Evolutionary conservation across 169 alveolate species (phyloP).

Genomic region (Eimeria acervulina): DNA sequence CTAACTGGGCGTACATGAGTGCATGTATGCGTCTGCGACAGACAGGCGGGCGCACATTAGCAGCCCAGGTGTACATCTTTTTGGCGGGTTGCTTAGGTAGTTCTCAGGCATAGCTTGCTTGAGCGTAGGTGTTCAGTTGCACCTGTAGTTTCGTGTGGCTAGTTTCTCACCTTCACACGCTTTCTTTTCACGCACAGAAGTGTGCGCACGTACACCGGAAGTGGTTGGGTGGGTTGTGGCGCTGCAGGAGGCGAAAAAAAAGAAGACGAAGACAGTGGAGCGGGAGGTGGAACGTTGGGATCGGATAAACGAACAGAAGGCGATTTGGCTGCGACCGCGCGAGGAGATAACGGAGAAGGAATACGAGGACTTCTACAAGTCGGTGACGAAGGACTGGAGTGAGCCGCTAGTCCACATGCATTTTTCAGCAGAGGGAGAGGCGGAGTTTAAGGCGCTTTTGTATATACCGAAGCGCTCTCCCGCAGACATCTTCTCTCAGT

Average conservation of each 20-base stretch:
- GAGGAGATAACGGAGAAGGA: constrained; percentile 98
- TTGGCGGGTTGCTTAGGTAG: no score
- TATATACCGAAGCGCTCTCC: constrained; percentile 97
- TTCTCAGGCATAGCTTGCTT: no score
- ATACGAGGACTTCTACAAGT: constrained; percentile 97
- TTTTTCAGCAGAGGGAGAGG: constrained; percentile 99
- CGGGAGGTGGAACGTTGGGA: constrained; percentile 93
- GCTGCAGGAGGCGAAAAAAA: neutral
- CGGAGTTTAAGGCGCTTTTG: constrained; percentile 98
- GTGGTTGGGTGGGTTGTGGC: neutral
- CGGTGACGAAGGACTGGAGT: constrained; percentile 95
- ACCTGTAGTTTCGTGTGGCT: no score
- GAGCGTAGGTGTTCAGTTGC: no score
- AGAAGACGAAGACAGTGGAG: constrained; percentile 90
- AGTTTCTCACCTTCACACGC: no score
- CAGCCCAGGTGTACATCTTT: no score
- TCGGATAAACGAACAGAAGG: constrained; percentile 97
- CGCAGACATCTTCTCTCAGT: constrained; percentile 95
- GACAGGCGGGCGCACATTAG: no score
- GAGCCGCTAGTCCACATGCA: constrained; percentile 98
- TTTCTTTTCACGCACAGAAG: neutral
- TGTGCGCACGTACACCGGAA: neutral
- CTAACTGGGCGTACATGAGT: no score
- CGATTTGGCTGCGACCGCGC: constrained; percentile 98
- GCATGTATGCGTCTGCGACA: no score